Evolutionary conservation across 768 basidiomycete species (phyloP).

Genomic region (Phaeotremella fagi): DNA sequence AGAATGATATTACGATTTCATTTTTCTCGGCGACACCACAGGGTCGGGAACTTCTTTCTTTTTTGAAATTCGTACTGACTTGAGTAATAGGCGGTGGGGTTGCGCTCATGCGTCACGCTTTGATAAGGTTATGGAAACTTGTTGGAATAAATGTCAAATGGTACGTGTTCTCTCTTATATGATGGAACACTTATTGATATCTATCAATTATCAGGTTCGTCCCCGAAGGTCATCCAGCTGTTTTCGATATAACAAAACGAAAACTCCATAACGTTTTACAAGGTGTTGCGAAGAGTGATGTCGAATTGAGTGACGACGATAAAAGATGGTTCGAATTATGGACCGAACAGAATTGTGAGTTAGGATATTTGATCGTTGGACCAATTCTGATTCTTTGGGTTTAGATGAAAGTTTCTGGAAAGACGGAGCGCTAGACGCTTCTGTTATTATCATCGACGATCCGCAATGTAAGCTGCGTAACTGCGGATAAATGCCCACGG

Average conservation of each 20-base stretch:
- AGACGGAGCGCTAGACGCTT: slow-evolving; percentile 69
- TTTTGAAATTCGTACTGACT: too few relatives aligned
- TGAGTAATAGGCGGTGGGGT: slow-evolving; percentile 70
- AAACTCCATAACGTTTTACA: slow-evolving; percentile 58
- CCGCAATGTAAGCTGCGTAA: slow-evolving; percentile 42
- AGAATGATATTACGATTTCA: slow-evolving; percentile 80
- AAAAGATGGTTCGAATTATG: slow-evolving; percentile 66
- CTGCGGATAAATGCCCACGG: background rate
- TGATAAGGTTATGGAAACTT: slow-evolving; percentile 70
- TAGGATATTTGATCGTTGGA: background rate
- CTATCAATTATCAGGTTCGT: slow-evolving; percentile 75
- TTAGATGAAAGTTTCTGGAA: slow-evolving; percentile 65
- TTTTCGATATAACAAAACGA: slow-evolving; percentile 74
- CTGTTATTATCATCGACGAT: slow-evolving; percentile 72
- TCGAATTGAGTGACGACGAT: slow-evolving; percentile 71
- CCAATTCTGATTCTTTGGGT: background rate
- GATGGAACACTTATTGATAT: slow-evolving; percentile 62
- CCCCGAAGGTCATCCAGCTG: slow-evolving; percentile 60
- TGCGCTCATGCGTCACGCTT: slow-evolving; percentile 92
- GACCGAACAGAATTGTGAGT: slow-evolving; percentile 66
- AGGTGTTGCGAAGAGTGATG: slow-evolving; percentile 75
- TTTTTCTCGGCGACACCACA: slow-evolving; percentile 96
- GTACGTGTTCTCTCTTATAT: slow-evolving; percentile 7
- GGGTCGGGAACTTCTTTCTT: too few relatives aligned
- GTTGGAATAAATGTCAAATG: slow-evolving; percentile 40